phyloP scores from a whole-genome alignment of 139 green algal genomes.

The Coelastrella sp. region DNA sequence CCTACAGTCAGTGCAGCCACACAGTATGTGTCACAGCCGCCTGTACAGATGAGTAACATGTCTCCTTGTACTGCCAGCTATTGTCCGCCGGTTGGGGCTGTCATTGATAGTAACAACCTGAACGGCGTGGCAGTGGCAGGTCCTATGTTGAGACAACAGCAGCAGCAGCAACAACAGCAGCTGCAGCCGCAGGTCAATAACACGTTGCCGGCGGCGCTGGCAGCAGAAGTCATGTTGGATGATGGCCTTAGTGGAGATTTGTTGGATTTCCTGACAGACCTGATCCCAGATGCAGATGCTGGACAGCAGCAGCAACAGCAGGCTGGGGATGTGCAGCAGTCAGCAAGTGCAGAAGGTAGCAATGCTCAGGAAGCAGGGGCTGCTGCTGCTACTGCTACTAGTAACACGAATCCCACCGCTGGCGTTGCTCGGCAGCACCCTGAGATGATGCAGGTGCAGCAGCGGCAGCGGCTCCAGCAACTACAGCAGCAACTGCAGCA shows the following conservation, averaged over 20 bases:
- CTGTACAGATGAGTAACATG: too few relatives aligned
- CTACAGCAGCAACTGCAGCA: constrained; percentile 27
- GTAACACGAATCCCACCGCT: neutral
- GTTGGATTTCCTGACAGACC: constrained; percentile 24
- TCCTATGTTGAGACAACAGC: neutral
- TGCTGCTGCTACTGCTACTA: neutral
- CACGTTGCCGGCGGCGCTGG: neutral
- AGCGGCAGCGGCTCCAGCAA: constrained; percentile 31
- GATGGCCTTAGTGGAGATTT: constrained; percentile 13
- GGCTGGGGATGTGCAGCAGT: neutral
- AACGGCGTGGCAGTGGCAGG: too few relatives aligned
- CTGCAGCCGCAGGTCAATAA: constrained; percentile 2
- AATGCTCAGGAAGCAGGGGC: neutral
- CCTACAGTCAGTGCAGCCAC: too few relatives aligned
- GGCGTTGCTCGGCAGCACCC: constrained; percentile 6
- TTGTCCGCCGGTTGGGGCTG: too few relatives aligned
- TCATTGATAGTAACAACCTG: too few relatives aligned
- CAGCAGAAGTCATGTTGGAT: neutral
- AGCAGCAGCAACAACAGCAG: constrained; percentile 35
- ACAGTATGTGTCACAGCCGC: too few relatives aligned
- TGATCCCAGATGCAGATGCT: constrained; percentile 10
- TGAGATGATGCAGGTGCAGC: constrained; percentile 12
- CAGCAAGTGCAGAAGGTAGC: neutral
- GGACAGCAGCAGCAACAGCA: neutral
- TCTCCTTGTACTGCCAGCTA: too few relatives aligned